Percentiles rank a stretch among this genome's conserved stretches.
Evolutionary conservation across 495 filamentous ascomycete species (phyloP).

Genomic region (Margaritispora aquatica): DNA sequence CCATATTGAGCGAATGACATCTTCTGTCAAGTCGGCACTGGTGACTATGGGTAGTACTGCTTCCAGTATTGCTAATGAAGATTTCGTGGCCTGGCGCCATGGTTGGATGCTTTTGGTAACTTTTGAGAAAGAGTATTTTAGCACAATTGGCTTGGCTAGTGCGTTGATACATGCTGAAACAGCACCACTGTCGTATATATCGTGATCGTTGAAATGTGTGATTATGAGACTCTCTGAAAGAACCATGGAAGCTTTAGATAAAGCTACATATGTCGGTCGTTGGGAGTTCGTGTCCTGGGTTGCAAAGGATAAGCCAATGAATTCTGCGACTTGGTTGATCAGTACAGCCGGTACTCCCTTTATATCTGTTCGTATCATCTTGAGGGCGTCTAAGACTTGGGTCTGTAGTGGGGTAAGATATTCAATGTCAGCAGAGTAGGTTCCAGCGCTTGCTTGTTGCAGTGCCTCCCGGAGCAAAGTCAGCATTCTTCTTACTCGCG

Average conservation of each 20-base stretch:
- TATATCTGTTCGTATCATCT: conserved; percentile 63
- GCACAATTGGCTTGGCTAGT: conserved; percentile 57
- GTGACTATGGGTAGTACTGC: conserved; percentile 58
- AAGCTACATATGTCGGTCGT: conserved; percentile 74
- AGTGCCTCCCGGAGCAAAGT: conserved; percentile 51
- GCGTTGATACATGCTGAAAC: conserved; percentile 54
- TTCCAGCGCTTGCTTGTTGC: conserved; percentile 55
- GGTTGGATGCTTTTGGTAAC: conserved; percentile 51
- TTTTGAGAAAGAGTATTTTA: conserved; percentile 67
- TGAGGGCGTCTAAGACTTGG: conserved; percentile 65
- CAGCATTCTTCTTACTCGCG: conserved; percentile 57
- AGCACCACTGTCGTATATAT: conserved; percentile 60
- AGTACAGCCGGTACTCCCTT: conserved; percentile 60
- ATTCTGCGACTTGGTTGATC: conserved; percentile 59
- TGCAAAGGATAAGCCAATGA: conserved; percentile 62
- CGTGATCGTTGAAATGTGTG: conserved; percentile 52
- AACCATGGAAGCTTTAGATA: conserved; percentile 71
- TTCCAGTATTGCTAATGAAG: conserved; percentile 61
- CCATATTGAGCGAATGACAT: conserved; percentile 49
- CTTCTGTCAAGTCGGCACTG: conserved; percentile 41
- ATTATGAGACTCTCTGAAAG: conserved; percentile 59
- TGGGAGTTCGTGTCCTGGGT: conserved; percentile 17
- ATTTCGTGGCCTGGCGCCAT: conserved; percentile 75
- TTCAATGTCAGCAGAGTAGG: conserved; percentile 82
- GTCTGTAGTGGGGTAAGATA: conserved; percentile 72